These are phyloP conservation scores for Tylopilus rubrobrunneus DNA, from an alignment of 768 basidiomycete genomes.

Conservation along the genomic window DNA sequence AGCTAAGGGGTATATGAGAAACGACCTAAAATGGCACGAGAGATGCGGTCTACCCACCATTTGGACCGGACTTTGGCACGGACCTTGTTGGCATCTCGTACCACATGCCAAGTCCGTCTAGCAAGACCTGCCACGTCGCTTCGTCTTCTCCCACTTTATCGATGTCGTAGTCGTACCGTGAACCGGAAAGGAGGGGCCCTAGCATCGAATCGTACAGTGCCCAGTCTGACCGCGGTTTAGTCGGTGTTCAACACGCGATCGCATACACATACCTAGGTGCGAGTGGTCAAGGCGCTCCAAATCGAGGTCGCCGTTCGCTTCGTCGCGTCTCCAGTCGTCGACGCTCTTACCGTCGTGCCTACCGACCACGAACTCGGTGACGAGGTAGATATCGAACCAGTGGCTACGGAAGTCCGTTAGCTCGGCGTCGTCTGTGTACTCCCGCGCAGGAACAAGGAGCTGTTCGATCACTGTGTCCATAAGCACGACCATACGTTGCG, in stretches of 20 bases:
- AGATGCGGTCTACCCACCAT: too few relatives aligned
- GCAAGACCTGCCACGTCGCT: too few relatives aligned
- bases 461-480: too few relatives aligned
- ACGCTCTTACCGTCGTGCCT: neutral
- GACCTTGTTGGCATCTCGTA: too few relatives aligned
- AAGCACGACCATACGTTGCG: too few relatives aligned
- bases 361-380: neutral
- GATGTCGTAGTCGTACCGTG: neutral
- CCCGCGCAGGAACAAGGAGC: too few relatives aligned
- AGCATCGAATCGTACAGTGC: neutral
- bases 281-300: neutral
- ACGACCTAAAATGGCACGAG: too few relatives aligned
- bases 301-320: neutral
- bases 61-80: too few relatives aligned
- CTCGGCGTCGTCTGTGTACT: too few relatives aligned
- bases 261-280: neutral
- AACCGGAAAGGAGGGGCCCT: neutral
- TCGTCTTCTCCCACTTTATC: neutral
- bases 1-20: too few relatives aligned
- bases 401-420: too few relatives aligned
- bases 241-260: neutral
- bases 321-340: neutral
- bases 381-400: neutral
- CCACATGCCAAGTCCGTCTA: too few relatives aligned
- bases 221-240: neutral